These are phyloP conservation scores for Sclerotinia sclerotiorum DNA, from an alignment of 2,329 filamentous ascomycete genomes.

Conservation along the genomic window DNA sequence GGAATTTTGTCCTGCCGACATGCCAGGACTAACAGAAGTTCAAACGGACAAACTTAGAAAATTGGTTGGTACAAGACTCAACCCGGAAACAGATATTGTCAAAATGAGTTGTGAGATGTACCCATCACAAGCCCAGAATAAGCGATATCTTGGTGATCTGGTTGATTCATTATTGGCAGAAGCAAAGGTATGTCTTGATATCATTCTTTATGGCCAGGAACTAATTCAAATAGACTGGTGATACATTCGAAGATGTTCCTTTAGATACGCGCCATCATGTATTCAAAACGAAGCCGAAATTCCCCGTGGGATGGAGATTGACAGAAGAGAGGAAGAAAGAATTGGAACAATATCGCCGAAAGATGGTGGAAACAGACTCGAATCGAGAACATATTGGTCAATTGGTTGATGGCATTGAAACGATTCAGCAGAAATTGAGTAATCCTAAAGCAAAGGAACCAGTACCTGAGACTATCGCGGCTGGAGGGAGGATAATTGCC, in stretches of 20 bases:
- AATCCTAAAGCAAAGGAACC: slow-evolving; percentile 29
- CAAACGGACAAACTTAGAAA: slow-evolving; percentile 84
- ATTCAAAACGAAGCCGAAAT: slow-evolving; percentile 63
- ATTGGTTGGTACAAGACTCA: slow-evolving; percentile 80
- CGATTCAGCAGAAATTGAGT: slow-evolving; percentile 47
- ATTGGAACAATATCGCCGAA: slow-evolving; percentile 60
- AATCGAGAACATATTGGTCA: slow-evolving; percentile 52
- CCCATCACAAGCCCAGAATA: slow-evolving; percentile 90
- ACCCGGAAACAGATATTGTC: slow-evolving; percentile 76
- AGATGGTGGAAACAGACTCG: slow-evolving; percentile 55
- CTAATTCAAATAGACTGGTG: slow-evolving; percentile 57
- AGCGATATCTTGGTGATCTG: slow-evolving; percentile 83
- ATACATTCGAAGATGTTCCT: slow-evolving; percentile 86
- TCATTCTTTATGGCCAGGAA: background rate
- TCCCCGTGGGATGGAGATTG: slow-evolving; percentile 82
- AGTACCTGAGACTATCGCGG: slow-evolving; percentile 36
- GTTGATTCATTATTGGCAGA: slow-evolving; percentile 71
- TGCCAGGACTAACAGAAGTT: slow-evolving; percentile 62
- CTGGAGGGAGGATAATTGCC: slow-evolving; percentile 25
- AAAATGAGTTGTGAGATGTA: slow-evolving; percentile 91
- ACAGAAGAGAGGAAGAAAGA: slow-evolving; percentile 65
- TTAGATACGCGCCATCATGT: slow-evolving; percentile 85
- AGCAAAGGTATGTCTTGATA: slow-evolving; percentile 58
- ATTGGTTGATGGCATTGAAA: slow-evolving; percentile 58
- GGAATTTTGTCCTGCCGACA: slow-evolving; percentile 75